phyloP scores from a whole-genome alignment of 306 rosid genomes.

The cucumber (Cucumis sativus) region DNA sequence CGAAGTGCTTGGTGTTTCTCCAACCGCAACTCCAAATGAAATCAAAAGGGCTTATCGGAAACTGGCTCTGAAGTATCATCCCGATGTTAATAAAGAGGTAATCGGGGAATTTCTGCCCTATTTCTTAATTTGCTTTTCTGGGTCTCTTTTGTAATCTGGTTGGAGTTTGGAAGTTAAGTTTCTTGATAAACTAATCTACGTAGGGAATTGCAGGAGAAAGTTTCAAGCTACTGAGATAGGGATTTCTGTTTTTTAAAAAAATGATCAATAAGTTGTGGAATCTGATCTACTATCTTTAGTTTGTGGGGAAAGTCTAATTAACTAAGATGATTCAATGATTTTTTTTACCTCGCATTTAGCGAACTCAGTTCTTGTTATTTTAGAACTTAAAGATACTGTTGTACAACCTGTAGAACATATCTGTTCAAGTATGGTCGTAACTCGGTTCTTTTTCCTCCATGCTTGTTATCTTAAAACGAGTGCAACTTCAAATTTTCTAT shows the following conservation, averaged over 20 bases:
- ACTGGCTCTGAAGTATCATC: slow-evolving; percentile 92
- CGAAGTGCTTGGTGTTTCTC: slow-evolving; percentile 65
- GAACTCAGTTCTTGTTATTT: background rate
- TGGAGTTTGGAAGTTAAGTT: background rate
- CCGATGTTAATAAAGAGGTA: slow-evolving; percentile 97
- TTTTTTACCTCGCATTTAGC: background rate
- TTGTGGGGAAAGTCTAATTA: background rate
- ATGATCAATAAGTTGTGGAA: background rate
- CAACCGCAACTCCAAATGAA: slow-evolving; percentile 54
- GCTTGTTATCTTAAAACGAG: background rate
- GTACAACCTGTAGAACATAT: too few relatives aligned
- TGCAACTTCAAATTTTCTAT: too few relatives aligned
- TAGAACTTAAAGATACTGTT: too few relatives aligned
- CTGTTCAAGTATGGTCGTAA: too few relatives aligned
- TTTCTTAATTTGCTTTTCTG: background rate
- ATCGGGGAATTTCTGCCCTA: background rate
- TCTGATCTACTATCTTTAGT: background rate
- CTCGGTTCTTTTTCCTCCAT: background rate
- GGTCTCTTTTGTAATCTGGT: background rate
- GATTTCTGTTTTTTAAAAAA: background rate
- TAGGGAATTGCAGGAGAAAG: background rate
- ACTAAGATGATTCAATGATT: background rate
- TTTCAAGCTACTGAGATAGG: background rate
- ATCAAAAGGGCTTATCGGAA: slow-evolving; percentile 86
- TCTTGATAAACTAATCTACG: background rate